These are phyloP conservation scores for Thalia dealbata DNA, from an alignment of 176 grass and related monocot genomes.

Conservation along the genomic window DNA sequence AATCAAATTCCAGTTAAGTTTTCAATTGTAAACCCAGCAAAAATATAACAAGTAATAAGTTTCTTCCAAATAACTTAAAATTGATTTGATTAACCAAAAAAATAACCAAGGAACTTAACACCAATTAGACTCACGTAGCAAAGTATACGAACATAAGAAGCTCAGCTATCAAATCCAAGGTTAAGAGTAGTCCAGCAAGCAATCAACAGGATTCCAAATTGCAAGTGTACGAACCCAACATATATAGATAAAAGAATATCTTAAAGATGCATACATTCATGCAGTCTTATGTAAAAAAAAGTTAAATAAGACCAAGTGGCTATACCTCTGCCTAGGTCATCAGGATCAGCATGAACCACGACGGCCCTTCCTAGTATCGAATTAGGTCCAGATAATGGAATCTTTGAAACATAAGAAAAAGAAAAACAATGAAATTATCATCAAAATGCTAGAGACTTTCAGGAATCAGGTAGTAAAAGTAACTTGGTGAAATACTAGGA, in stretches of 20 bases:
- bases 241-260: neutral
- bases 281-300: neutral
- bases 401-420: slow-evolving; percentile 1
- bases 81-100: too few species aligned
- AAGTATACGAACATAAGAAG: neutral
- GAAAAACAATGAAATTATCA: neutral
- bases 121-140: neutral
- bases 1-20: too few species aligned
- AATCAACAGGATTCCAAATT: neutral
- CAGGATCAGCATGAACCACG: slow-evolving; percentile 19
- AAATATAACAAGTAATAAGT: too few species aligned
- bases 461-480: neutral
- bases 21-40: too few species aligned
- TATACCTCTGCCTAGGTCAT: slow-evolving; percentile 18
- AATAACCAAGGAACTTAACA: too few species aligned
- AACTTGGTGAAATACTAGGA: slow-evolving; percentile 1
- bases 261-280: neutral
- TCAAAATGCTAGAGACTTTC: neutral
- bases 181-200: neutral
- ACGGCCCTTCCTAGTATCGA: slow-evolving; percentile 15
- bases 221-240: neutral
- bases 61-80: too few species aligned
- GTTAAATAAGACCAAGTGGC: neutral
- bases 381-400: slow-evolving; percentile 12
- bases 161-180: neutral